Evolutionary conservation across 2,329 filamentous ascomycete species (phyloP).

Genomic region (Fonsecaea erecta): DNA sequence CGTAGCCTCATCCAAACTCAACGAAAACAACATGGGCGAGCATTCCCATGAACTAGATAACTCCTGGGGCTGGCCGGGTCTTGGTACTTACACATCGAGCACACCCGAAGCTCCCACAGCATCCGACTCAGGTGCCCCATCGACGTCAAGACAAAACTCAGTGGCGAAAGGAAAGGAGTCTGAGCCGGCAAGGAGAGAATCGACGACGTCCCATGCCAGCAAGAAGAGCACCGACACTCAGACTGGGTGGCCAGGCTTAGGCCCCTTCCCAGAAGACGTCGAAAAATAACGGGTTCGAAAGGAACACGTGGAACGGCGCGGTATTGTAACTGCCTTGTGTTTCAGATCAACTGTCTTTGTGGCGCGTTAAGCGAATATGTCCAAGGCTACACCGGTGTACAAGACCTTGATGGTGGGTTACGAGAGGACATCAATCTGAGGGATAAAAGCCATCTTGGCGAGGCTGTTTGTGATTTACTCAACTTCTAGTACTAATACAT

Average conservation of each 20-base stretch:
- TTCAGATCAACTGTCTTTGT: not conserved
- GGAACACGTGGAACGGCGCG: not conserved
- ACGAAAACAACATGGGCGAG: constrained; percentile 33
- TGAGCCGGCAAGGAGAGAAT: constrained; percentile 14
- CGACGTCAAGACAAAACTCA: constrained; percentile 1
- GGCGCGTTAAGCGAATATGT: not conserved
- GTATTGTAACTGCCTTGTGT: not conserved
- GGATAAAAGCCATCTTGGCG: not conserved
- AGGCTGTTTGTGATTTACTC: not conserved
- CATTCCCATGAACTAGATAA: constrained; percentile 24
- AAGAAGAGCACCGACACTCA: constrained; percentile 29
- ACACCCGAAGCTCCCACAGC: not conserved
- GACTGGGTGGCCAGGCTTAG: constrained; percentile 30
- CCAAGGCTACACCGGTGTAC: not conserved
- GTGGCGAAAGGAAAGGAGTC: not conserved
- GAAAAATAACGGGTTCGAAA: not conserved
- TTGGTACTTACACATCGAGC: constrained; percentile 12
- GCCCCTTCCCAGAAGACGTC: constrained; percentile 15
- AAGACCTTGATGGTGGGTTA: not conserved
- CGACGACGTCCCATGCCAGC: constrained; percentile 27
- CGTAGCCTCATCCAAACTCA: constrained; percentile 20
- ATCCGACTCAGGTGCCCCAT: not conserved
- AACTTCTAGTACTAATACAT: not conserved
- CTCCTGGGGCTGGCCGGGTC: constrained; percentile 27
- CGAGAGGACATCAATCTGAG: not conserved